Base-by-base conservation (phyloP, 2,329 filamentous ascomycete genomes). In the Zelopaecilomyces penicillatus region DNA sequence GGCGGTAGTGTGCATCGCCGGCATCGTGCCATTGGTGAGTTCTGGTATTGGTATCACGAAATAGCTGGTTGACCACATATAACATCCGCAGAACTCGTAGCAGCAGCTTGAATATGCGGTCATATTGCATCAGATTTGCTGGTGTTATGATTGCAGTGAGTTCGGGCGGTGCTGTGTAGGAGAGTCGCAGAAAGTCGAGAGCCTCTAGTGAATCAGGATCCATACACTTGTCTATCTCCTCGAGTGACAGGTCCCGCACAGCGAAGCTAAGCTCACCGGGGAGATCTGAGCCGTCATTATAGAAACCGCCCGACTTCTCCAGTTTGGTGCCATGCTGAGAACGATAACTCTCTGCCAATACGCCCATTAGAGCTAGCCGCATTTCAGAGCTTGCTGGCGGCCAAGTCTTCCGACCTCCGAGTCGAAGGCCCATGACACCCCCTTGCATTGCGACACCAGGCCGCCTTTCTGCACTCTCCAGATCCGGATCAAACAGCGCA, bases 361-460 rank as follows among this genome's bases (percentile, higher is more conserved):
- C 76, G 0, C 88, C 89, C 76, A 90, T 94, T 12, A 98, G 71
- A 1, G 87, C 87, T 5, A 97, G 73, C 7, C 89, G 80, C n/a
- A 98, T 68, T 61, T 97, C 93, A 0, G 90, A 96, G 61, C 87
- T 94, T 27, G 89, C 89, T 4, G 93, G 93, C 28, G 93, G 93
- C 93, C 93, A 97, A 30, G 75, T 87, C 44, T 87, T 81, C 55
- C 88, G 78, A 2, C 78, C 80, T n/a, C 85, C 85, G 1, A 97
- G 71, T 35, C 89, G 83, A 35, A 97, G 71, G 1, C 93, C 91
- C 73, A 95, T 91, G 10, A 78, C 69, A 46, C 82, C 77, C 40
- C 86, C 83, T 38, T 78, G 78, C 6, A 82, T 76, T 37, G 85
- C 78, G 30, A 83, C 72, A 3, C 87, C 87, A 12, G 77, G 69